Percentiles rank a stretch among this genome's conserved stretches.
Evolutionary conservation across 306 rosid genomes (phyloP).

Genomic region (Dalbergia cultrata): DNA sequence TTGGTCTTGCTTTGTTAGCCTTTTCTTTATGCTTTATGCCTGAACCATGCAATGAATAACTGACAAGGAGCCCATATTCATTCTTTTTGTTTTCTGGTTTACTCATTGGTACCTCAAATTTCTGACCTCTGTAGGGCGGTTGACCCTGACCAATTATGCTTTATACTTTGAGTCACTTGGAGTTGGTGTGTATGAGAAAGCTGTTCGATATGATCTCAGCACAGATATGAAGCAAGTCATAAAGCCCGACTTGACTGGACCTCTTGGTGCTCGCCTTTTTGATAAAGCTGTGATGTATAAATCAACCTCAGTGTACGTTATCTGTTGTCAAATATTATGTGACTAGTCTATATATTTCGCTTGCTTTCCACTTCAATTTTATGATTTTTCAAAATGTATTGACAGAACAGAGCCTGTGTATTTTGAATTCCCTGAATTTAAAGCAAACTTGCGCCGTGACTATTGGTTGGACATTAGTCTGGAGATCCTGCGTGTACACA

Average conservation of each 20-base stretch:
- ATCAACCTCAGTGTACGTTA: constrained; percentile 82
- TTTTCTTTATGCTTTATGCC: constrained; percentile 42
- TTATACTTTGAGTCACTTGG: constrained; percentile 91
- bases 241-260: constrained; percentile 93
- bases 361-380: constrained; percentile 45
- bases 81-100: constrained; percentile 16
- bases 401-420: constrained; percentile 90
- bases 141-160: constrained; percentile 85
- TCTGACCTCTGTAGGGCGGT: constrained; percentile 71
- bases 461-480: constrained; percentile 93
- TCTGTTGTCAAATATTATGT: constrained; percentile 34
- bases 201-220: constrained; percentile 82
- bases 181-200: constrained; percentile 84
- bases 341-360: constrained; percentile 19
- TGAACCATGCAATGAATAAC: background rate
- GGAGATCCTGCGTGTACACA: constrained; percentile 77
- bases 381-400: constrained; percentile 48
- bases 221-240: constrained; percentile 81
- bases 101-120: constrained; percentile 28
- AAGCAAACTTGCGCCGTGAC: constrained; percentile 85
- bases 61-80: constrained; percentile 25
- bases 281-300: constrained; percentile 96
- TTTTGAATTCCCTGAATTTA: constrained; percentile 95
- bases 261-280: constrained; percentile 94
- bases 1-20: constrained; percentile 13